These are phyloP conservation scores for Pistacia atlantica DNA, from an alignment of 345 rosid genomes.

Conservation along the genomic window DNA sequence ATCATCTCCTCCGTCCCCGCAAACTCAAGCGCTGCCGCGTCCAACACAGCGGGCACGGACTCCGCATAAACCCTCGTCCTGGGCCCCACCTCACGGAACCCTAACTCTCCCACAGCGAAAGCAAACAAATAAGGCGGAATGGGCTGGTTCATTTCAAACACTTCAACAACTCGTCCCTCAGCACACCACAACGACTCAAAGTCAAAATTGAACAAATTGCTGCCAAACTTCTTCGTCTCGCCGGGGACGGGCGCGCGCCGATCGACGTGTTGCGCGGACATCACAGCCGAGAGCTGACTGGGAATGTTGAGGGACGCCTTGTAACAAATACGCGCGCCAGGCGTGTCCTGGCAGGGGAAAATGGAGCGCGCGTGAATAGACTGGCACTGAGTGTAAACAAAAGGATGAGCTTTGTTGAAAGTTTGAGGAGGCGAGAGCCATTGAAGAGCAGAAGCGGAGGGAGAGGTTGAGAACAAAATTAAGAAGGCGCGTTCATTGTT, in stretches of 20 bases:
- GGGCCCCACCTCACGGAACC: conserved; percentile 80
- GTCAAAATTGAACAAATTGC: conserved; percentile 16
- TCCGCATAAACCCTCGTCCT: conserved; percentile 85
- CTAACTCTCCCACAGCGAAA: conserved; percentile 86
- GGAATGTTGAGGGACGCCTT: conserved; percentile 69
- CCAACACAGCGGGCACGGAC: conserved; percentile 52
- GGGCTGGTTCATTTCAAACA: conserved; percentile 84
- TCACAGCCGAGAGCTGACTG: conserved; percentile 67
- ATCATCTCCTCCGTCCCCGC: conserved; percentile 94
- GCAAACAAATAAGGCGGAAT: conserved; percentile 94
- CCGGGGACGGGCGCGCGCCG: conserved; percentile 58
- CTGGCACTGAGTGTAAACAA: conserved; percentile 90
- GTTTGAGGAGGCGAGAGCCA: conserved; percentile 86
- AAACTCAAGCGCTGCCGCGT: conserved; percentile 80
- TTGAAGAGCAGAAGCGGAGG: conserved; percentile 82
- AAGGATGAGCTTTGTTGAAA: conserved; percentile 64
- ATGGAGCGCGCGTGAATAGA: conserved; percentile 87
- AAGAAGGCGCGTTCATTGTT: conserved; percentile 42
- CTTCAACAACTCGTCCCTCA: conserved; percentile 82
- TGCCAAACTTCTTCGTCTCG: conserved; percentile 40
- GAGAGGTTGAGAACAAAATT: conserved; percentile 60
- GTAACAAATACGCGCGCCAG: conserved; percentile 79
- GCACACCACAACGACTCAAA: conserved; percentile 56
- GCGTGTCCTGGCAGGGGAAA: conserved; percentile 95
- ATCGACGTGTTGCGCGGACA: conserved; percentile 75